These are phyloP conservation scores for Xylaria venustula DNA, from an alignment of 495 filamentous ascomycete genomes.

Conservation along the genomic window DNA sequence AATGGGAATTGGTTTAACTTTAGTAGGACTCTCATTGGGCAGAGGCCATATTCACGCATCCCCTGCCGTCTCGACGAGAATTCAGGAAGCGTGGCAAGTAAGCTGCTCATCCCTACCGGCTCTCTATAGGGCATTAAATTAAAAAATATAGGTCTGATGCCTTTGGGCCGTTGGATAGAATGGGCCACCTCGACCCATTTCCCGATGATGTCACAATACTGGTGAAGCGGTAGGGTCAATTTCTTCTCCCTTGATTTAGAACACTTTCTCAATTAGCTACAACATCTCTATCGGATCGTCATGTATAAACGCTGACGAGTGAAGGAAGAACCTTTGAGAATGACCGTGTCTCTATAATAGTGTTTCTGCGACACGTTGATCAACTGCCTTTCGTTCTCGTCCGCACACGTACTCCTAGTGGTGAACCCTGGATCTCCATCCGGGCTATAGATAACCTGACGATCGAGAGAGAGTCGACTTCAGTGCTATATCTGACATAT, in stretches of 20 bases:
- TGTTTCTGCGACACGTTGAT: conserved; percentile 41
- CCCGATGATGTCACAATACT: conserved; percentile 47
- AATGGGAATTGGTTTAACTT: neutral
- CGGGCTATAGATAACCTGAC: conserved; percentile 50
- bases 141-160: conserved; percentile 3
- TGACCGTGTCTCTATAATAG: conserved; percentile 48
- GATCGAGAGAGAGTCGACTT: conserved; percentile 45
- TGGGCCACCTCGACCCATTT: conserved; percentile 38
- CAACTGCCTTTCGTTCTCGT: conserved; percentile 43
- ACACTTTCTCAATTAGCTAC: neutral
- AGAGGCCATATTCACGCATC: conserved; percentile 55
- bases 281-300: neutral
- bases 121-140: neutral
- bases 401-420: conserved; percentile 3
- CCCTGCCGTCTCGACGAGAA: conserved; percentile 47
- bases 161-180: conserved; percentile 41
- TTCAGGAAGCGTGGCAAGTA: conserved; percentile 42
- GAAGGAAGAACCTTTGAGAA: conserved; percentile 47
- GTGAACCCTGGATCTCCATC: conserved; percentile 40
- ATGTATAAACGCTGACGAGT: no score
- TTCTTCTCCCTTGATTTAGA: neutral
- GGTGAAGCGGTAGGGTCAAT: conserved; percentile 45
- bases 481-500: conserved; percentile 45
- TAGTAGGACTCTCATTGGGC: conserved; percentile 48
- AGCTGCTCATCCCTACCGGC: conserved; percentile 10